Evolutionary conservation across 495 filamentous ascomycete genomes (phyloP).

Genomic region (Elasticomyces elasticus): DNA sequence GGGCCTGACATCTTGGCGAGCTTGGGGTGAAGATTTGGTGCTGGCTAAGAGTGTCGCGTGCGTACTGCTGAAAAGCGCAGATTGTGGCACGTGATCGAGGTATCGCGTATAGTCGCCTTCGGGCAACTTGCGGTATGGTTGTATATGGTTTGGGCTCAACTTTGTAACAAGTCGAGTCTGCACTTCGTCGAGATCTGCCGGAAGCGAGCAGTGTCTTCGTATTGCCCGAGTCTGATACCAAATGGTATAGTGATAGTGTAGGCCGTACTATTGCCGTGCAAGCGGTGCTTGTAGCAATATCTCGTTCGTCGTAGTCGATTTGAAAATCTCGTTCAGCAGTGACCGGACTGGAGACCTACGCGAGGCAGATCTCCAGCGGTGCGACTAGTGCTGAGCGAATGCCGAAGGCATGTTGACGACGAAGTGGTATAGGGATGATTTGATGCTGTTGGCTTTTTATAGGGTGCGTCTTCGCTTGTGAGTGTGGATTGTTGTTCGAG

Average conservation of each 20-base stretch:
- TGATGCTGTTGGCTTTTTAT: background rate
- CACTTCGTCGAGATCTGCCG: slow-evolving; percentile 8
- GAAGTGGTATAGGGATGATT: slow-evolving; percentile 10
- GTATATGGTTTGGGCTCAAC: background rate
- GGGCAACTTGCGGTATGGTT: slow-evolving; percentile 2
- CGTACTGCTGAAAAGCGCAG: no score
- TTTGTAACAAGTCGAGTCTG: background rate
- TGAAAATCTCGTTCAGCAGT: slow-evolving; percentile 21
- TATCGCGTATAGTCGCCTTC: slow-evolving; percentile 3
- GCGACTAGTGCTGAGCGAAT: slow-evolving; percentile 18
- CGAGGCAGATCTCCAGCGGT: slow-evolving; percentile 16
- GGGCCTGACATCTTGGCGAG: background rate
- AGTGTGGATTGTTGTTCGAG: slow-evolving; percentile 3
- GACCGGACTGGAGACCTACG: slow-evolving; percentile 18
- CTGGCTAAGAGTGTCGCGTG: no score
- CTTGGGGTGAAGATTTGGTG: background rate
- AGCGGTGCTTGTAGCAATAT: slow-evolving; percentile 7
- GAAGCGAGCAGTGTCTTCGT: background rate
- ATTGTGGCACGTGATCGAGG: background rate
- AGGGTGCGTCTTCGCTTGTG: slow-evolving; percentile 9
- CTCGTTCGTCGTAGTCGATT: background rate
- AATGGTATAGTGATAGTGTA: background rate
- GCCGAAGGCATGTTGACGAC: slow-evolving; percentile 23
- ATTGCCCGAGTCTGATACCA: background rate
- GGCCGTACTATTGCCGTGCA: background rate